These are phyloP conservation scores for Apostasia shenzhenica DNA, from an alignment of 106 monocot genomes.

Conservation along the genomic window DNA sequence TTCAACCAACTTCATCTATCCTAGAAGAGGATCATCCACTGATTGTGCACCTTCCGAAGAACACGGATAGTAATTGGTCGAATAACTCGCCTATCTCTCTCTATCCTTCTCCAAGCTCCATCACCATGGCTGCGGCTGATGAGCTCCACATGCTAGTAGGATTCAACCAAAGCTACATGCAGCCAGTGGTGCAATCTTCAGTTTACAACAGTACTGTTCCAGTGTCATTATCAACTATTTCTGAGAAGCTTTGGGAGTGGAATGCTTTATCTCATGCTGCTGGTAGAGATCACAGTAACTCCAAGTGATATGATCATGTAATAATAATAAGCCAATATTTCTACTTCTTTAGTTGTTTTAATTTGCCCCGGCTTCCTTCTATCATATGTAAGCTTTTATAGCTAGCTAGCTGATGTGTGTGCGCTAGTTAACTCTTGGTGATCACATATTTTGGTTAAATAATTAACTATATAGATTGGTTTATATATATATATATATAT, in stretches of 20 bases:
- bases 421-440: no score
- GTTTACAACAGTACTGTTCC: neutral
- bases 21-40: neutral
- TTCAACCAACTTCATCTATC: neutral
- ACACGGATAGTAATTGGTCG: no score
- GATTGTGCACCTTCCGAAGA: neutral
- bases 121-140: slow-evolving; percentile 5
- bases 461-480: neutral
- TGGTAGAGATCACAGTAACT: neutral
- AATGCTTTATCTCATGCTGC: neutral
- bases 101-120: neutral
- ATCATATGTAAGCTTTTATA: no score
- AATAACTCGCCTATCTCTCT: neutral
- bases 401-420: no score
- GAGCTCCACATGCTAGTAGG: slow-evolving; percentile 17
- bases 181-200: neutral
- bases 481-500: neutral
- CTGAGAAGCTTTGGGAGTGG: slow-evolving; percentile 6
- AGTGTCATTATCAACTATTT: neutral
- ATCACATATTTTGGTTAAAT: no score
- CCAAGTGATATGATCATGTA: neutral
- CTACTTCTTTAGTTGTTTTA: no score
- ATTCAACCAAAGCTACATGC: slow-evolving; percentile 5
- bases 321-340: no score
- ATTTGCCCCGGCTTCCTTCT: no score